Conservation (phyloP, 192 early-diverging fungal genomes). For the Podila minutissima region DNA sequence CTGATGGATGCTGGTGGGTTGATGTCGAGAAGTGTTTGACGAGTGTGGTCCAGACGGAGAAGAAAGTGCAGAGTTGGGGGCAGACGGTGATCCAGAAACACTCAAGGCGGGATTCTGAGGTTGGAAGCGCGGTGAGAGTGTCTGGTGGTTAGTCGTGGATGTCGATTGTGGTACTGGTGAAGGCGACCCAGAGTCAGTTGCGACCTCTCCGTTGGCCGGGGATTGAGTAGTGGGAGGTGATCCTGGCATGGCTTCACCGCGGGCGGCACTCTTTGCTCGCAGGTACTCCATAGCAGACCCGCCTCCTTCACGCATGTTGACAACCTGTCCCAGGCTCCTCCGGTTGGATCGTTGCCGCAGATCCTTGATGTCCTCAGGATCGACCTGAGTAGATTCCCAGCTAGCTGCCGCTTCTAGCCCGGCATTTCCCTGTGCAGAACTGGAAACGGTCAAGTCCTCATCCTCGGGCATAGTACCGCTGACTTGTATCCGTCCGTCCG, state of each 20-base stretch:
- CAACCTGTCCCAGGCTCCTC: slow-evolving; percentile 39
- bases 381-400: slow-evolving; percentile 36
- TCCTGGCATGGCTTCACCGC: slow-evolving; percentile 38
- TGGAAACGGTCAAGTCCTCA: not conserved
- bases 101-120: too few relatives aligned
- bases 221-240: slow-evolving; percentile 2
- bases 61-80: slow-evolving; percentile 2
- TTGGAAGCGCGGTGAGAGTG: slow-evolving; percentile 10
- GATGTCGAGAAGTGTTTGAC: slow-evolving; percentile 9
- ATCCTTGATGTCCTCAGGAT: slow-evolving; percentile 33
- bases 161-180: slow-evolving; percentile 1
- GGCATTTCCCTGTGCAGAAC: not conserved
- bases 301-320: slow-evolving; percentile 40
- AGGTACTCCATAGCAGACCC: slow-evolving; percentile 46
- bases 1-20: slow-evolving; percentile 27
- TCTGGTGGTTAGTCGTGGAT: too few relatives aligned
- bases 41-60: slow-evolving; percentile 8
- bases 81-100: slow-evolving; percentile 6
- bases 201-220: not conserved
- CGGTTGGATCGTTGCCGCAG: slow-evolving; percentile 32
- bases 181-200: not conserved
- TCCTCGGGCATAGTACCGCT: not conserved
- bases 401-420: not conserved
- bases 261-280: slow-evolving; percentile 38
- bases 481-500: not conserved